Base-by-base conservation (phyloP, 768 basidiomycete species). In the Tricholoma sp. region DNA sequence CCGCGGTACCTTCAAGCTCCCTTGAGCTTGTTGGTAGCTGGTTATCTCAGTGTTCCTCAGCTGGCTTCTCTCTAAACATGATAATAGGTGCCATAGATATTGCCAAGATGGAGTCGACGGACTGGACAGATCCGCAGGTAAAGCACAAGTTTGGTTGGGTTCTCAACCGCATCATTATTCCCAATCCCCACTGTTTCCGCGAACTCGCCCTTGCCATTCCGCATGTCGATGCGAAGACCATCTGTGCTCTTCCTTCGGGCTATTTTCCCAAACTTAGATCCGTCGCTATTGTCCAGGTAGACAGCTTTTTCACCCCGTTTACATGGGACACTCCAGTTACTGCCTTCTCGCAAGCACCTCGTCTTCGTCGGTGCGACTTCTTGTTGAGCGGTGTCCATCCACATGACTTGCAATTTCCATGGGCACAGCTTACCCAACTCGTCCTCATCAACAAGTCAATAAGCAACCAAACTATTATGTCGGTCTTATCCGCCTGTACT, bases 201-300 rank as follows among this genome's bases (percentile, higher is more conserved):
- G 47, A 50, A 50, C 47, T 50, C n/a, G 47, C 47, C n/a, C 47
- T 50, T 50, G 47, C 47, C 47, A 50, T 50, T 18, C 47, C 47
- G 3, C 47, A 31, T 31, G 1, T 50, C 8, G 18, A 10, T n/a
- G 47, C 47, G 19, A 50, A 29, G 29, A 50, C 9, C 5, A 16
- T 50, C 4, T 50, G 47, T 50, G 29, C 47, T 31, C 47, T 50
- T 24, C 47, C 47, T 31, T 18, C 47, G 9, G 47, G 47, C 7
- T 50, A 50, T 50, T 50, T 50, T 6, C 47, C 47, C 5, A 50
- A 8, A 18, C 47, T 50, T 9, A n/a, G 8, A 50, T 18, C 47
- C 29, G 2, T 50, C 14, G 47, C 47, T 50, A 31, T 50, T 9
- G 8, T 31, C 27, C 47, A 50, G 29, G 29, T 50, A 50, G 47